A percentile compares a stretch with the other conserved stretches of the same genome.
phyloP scores from a whole-genome alignment of 768 basidiomycete genomes.

The Phanerochaete sordida region DNA sequence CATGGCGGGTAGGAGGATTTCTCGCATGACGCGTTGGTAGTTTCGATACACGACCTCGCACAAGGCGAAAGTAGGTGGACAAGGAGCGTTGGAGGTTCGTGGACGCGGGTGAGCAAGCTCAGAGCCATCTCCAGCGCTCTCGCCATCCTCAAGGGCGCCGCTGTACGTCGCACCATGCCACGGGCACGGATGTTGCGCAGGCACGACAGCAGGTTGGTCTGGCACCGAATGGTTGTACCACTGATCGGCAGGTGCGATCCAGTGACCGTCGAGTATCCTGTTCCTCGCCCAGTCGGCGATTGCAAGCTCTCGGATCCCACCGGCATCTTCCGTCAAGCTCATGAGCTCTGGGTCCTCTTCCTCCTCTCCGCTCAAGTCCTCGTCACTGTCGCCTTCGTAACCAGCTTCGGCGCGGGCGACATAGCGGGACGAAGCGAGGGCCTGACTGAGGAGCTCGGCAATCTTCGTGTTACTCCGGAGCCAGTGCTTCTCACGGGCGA shows the following conservation, averaged over 20 bases:
- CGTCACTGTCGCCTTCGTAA: constrained; percentile 28
- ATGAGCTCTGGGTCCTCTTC: constrained; percentile 43
- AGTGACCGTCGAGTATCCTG: constrained; percentile 71
- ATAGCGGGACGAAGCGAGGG: constrained; percentile 55
- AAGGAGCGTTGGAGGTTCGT: constrained; percentile 43
- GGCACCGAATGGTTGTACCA: constrained; percentile 46
- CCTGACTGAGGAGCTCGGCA: constrained; percentile 62
- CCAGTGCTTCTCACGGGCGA: constrained; percentile 74
- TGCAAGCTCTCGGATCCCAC: constrained; percentile 50
- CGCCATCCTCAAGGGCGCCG: constrained; percentile 23
- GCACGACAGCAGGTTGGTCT: constrained; percentile 35
- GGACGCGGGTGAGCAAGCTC: constrained; percentile 45
- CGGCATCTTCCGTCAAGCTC: constrained; percentile 43
- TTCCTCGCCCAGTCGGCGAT: constrained; percentile 69
- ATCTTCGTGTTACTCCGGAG: constrained; percentile 61
- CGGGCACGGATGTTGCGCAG: constrained; percentile 51
- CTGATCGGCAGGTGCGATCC: constrained; percentile 71
- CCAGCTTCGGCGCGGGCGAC: constrained; percentile 34
- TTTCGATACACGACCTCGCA: constrained; percentile 61
- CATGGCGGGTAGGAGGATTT: constrained; percentile 63
- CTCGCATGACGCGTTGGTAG: constrained; percentile 55
- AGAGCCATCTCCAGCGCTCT: constrained; percentile 22
- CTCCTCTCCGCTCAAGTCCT: constrained; percentile 34
- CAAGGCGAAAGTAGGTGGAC: constrained; percentile 60
- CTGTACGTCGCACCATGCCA: constrained; percentile 39